Conservation (phyloP, 208 protist genomes). For the Acanthamoeba lenticulata region DNA sequence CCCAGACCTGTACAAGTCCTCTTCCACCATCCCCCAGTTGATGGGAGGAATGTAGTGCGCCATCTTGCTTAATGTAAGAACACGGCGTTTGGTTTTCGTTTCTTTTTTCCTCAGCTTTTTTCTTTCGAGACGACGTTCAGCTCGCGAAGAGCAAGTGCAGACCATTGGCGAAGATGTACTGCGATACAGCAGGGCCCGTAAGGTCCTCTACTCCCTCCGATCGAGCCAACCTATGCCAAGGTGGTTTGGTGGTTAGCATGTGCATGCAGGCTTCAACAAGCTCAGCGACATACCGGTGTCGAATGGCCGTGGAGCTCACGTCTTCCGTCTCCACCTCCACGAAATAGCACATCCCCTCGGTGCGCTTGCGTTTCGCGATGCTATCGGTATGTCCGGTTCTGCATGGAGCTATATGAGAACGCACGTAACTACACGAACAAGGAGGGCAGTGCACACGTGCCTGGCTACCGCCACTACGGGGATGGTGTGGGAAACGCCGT, state of each 20-base stretch:
- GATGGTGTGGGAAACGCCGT: neutral
- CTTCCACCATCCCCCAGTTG: conserved; percentile 97
- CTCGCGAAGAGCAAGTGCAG: neutral
- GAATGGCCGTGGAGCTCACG: neutral
- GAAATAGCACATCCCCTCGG: neutral
- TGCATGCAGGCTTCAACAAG: no score
- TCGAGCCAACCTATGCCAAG: neutral
- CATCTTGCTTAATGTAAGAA: no score
- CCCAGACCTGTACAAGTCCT: conserved; percentile 96
- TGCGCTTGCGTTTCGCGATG: neutral
- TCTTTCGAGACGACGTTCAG: neutral
- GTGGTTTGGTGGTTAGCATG: no score
- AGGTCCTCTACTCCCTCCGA: neutral
- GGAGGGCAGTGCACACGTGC: neutral
- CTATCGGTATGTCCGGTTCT: neutral
- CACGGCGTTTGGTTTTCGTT: no score
- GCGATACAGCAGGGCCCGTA: neutral
- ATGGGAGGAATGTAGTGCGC: conserved; percentile 63
- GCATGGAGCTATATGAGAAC: neutral
- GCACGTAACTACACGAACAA: neutral
- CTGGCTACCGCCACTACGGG: neutral
- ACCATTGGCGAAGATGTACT: neutral
- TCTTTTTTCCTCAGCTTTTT: neutral
- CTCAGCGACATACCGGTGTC: neutral
- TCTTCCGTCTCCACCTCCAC: conserved; percentile 36